Conservation (phyloP, 352 stramenopile species). For the Thalassiosira hispida region DNA sequence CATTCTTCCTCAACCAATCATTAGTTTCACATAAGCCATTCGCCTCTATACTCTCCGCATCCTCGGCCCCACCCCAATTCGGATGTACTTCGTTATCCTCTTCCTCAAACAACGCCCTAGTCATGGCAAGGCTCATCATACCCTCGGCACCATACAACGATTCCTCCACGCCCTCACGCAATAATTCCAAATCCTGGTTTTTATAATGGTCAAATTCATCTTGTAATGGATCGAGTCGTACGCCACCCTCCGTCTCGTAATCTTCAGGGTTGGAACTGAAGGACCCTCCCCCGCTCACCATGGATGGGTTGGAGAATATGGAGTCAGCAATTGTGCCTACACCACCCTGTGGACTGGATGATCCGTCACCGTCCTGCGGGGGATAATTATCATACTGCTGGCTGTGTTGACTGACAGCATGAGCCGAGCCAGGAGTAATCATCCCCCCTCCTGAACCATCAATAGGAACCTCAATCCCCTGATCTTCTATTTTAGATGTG, state of each 20-base stretch:
- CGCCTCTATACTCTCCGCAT: constrained; percentile 71
- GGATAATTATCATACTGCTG: neutral
- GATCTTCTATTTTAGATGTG: neutral
- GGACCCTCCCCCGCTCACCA: constrained; percentile 59
- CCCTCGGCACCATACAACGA: constrained; percentile 62
- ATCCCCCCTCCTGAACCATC: neutral
- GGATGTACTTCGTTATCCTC: constrained; percentile 52
- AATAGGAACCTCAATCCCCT: constrained; percentile 7
- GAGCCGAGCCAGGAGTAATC: neutral
- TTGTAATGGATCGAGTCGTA: constrained; percentile 43
- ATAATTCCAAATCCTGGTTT: constrained; percentile 77
- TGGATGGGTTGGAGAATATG: constrained; percentile 66
- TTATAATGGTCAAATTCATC: constrained; percentile 84
- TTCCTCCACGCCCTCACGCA: constrained; percentile 64
- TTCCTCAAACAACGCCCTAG: constrained; percentile 71
- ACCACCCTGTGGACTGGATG: neutral
- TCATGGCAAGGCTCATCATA: constrained; percentile 80
- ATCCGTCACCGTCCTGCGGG: neutral
- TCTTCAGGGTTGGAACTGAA: constrained; percentile 29
- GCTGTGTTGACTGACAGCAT: neutral
- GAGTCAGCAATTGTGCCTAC: constrained; percentile 49
- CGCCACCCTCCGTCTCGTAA: constrained; percentile 36
- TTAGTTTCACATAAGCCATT: constrained; percentile 70
- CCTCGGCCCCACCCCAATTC: constrained; percentile 21
- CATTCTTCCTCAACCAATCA: constrained; percentile 78